These are phyloP conservation scores for Heimioporus sp. DNA, from an alignment of 768 basidiomycete genomes.

Conservation along the genomic window DNA sequence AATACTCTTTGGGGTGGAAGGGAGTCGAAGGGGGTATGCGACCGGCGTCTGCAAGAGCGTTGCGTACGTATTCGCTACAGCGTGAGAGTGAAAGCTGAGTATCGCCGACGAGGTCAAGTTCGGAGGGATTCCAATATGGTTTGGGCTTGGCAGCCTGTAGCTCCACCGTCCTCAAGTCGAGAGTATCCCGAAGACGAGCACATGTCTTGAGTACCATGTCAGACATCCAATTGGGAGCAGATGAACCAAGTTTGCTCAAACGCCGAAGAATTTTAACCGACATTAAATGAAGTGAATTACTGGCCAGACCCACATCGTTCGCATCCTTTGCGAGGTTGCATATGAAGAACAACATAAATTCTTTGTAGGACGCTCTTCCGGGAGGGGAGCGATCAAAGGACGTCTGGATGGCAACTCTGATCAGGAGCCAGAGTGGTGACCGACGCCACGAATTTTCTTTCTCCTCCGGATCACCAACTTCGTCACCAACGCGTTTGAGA, in stretches of 20 bases:
- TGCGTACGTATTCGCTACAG: constrained; percentile 27
- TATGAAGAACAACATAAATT: constrained; percentile 44
- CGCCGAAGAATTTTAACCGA: not conserved
- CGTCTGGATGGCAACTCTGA: constrained; percentile 21
- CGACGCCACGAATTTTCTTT: not conserved
- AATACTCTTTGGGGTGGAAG: not conserved
- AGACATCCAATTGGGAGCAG: not conserved
- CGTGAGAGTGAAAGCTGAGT: constrained; percentile 32
- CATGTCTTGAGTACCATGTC: not conserved
- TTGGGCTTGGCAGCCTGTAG: not conserved
- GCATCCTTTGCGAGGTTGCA: constrained; percentile 22
- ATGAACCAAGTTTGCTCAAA: constrained; percentile 1
- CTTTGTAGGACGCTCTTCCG: constrained; percentile 39
- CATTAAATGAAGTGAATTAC: not conserved
- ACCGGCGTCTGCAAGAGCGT: constrained; percentile 9
- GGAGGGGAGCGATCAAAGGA: constrained; percentile 10
- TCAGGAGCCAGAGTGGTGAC: not conserved
- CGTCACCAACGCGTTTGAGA: not conserved
- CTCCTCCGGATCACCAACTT: not conserved
- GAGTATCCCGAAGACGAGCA: not conserved
- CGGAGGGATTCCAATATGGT: constrained; percentile 11
- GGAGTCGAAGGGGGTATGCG: constrained; percentile 6
- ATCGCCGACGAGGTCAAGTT: constrained; percentile 16
- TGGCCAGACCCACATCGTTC: not conserved
- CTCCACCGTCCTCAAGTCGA: not conserved